Conservation (phyloP, 441 rosid genomes). For the Brassica hybrid region DNA sequence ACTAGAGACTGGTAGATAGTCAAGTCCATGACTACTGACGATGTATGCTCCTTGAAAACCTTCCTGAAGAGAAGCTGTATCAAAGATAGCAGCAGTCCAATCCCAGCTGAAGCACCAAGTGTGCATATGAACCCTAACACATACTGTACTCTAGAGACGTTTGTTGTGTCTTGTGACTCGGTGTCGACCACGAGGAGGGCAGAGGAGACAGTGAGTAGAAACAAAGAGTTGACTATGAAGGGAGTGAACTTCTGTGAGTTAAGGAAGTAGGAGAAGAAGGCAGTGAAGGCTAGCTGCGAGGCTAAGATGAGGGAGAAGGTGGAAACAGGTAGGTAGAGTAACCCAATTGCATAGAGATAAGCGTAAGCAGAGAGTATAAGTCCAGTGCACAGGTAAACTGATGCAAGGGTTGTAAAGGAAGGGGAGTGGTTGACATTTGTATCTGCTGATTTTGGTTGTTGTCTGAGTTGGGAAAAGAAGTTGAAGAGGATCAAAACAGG, state of each 20-base stretch:
- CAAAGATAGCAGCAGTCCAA: slow-evolving; percentile 41
- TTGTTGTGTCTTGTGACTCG: slow-evolving; percentile 25
- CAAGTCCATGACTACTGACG: slow-evolving; percentile 42
- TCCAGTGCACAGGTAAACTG: slow-evolving; percentile 45
- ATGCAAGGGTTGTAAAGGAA: slow-evolving; percentile 20
- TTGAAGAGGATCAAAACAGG: slow-evolving; percentile 44
- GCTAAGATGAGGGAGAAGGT: no score
- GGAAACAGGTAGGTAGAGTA: slow-evolving; percentile 54
- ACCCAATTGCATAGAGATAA: slow-evolving; percentile 52
- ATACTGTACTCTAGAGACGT: slow-evolving; percentile 29
- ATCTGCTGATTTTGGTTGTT: slow-evolving; percentile 26
- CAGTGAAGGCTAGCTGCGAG: no score
- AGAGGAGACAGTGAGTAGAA: slow-evolving; percentile 49
- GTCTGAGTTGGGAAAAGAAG: slow-evolving; percentile 30
- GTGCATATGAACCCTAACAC: slow-evolving; percentile 47
- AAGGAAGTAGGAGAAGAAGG: no score
- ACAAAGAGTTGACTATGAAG: no score
- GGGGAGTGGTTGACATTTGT: not conserved
- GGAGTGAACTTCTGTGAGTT: no score
- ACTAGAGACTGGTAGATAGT: slow-evolving; percentile 34
- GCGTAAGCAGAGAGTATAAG: slow-evolving; percentile 41
- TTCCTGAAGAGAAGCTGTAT: slow-evolving; percentile 39
- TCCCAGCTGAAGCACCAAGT: slow-evolving; percentile 42
- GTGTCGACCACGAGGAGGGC: slow-evolving; percentile 38
- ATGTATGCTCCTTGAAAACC: slow-evolving; percentile 39